These are phyloP conservation scores for Pseudotsuga menziesii DNA, from an alignment of 75 land plant genomes.

Conservation along the genomic window DNA sequence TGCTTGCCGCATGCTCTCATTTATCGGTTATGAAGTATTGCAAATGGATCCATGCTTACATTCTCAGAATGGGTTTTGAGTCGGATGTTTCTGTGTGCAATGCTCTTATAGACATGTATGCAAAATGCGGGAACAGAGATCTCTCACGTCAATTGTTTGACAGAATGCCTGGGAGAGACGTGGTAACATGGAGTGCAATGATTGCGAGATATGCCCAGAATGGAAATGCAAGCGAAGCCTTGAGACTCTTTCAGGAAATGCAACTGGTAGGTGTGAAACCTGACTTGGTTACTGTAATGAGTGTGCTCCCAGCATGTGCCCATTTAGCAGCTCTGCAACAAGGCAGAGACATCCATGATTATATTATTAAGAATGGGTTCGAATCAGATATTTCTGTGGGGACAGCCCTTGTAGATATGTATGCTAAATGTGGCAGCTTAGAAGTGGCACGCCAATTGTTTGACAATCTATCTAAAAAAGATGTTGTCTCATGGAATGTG, in stretches of 20 bases:
- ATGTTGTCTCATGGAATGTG: conserved; percentile 64
- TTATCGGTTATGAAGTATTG: conserved; percentile 23
- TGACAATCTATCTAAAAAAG: conserved; percentile 27
- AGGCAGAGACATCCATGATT: conserved; percentile 51
- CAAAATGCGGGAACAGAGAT: conserved; percentile 38
- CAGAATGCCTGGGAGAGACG: not conserved
- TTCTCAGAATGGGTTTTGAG: conserved; percentile 24
- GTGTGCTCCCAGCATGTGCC: conserved; percentile 20
- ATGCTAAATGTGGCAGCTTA: conserved; percentile 64
- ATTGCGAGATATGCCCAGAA: conserved; percentile 37
- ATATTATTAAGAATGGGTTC: conserved; percentile 32
- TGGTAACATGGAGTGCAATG: conserved; percentile 8
- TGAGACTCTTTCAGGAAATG: conserved; percentile 23
- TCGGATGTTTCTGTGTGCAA: conserved; percentile 43
- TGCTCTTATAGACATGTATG: conserved; percentile 47
- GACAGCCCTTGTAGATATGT: conserved; percentile 62
- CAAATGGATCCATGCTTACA: conserved; percentile 38
- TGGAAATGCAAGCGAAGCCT: conserved; percentile 37
- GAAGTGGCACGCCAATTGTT: conserved; percentile 42
- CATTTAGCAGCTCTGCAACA: conserved; percentile 37
- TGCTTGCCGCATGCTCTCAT: conserved; percentile 33
- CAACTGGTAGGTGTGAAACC: conserved; percentile 17
- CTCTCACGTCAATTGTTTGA: not conserved
- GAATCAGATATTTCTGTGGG: conserved; percentile 29
- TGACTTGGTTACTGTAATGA: conserved; percentile 45